phyloP scores from a whole-genome alignment of 768 basidiomycete species.

The Gelatoporia subvermispora region DNA sequence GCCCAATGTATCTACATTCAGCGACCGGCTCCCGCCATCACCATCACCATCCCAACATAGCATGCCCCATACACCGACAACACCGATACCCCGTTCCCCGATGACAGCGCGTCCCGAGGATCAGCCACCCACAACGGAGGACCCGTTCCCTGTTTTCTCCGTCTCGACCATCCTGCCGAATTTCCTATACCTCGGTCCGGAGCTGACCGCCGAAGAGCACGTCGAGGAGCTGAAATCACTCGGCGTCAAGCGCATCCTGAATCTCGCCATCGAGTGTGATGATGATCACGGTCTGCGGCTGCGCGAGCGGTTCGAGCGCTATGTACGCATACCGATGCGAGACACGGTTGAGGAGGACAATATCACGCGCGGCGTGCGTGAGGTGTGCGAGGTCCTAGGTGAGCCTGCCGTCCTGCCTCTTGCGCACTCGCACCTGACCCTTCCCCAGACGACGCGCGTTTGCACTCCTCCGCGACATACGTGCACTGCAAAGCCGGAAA shows the following conservation, averaged over 20 bases:
- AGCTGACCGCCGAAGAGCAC: slow-evolving; percentile 70
- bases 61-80: slow-evolving; percentile 34
- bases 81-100: slow-evolving; percentile 49
- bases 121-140: slow-evolving; percentile 51
- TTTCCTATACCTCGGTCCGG: slow-evolving; percentile 90
- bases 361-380: slow-evolving; percentile 72
- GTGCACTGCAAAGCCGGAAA: slow-evolving; percentile 97
- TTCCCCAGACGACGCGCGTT: slow-evolving; percentile 75
- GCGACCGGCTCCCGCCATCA: slow-evolving; percentile 26
- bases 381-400: slow-evolving; percentile 88
- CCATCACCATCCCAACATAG: slow-evolving; percentile 22
- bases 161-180: slow-evolving; percentile 88
- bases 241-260: slow-evolving; percentile 84
- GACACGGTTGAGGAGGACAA: slow-evolving; percentile 95
- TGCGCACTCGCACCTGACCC: slow-evolving; percentile 1
- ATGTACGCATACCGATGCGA: slow-evolving; percentile 85
- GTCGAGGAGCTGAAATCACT: slow-evolving; percentile 66
- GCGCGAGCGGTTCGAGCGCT: slow-evolving; percentile 72
- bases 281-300: slow-evolving; percentile 72
- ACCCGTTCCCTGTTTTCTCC: slow-evolving; percentile 61
- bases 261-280: slow-evolving; percentile 89
- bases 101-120: slow-evolving; percentile 60
- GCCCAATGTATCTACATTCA: slow-evolving; percentile 20
- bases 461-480: slow-evolving; percentile 86
- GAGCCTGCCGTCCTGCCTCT: slow-evolving; percentile 23